Evolutionary conservation across 2,329 filamentous ascomycete species (phyloP).

Genomic region (Curvularia eragrostidis): DNA sequence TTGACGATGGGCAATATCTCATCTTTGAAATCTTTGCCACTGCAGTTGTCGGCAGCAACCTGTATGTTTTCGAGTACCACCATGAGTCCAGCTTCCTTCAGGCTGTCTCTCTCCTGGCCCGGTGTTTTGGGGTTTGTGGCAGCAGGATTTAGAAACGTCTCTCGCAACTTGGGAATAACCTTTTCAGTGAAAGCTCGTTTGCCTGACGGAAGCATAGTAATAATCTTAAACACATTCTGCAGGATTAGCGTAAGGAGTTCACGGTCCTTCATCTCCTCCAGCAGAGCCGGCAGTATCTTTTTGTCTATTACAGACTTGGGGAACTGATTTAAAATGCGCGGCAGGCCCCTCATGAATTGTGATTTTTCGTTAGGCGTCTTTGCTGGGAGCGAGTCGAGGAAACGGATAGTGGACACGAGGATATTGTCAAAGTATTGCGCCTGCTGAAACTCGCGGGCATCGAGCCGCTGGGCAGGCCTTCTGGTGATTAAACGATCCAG

Average conservation of each 20-base stretch:
- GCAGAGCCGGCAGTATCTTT: slow-evolving; percentile 84
- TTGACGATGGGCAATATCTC: slow-evolving; percentile 88
- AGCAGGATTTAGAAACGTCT: slow-evolving; percentile 73
- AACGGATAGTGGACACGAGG: slow-evolving; percentile 92
- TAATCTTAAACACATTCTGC: slow-evolving; percentile 90
- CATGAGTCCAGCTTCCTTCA: slow-evolving; percentile 89
- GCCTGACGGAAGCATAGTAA: slow-evolving; percentile 74
- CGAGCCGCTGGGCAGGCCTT: slow-evolving; percentile 84
- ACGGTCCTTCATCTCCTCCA: slow-evolving; percentile 93
- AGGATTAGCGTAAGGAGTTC: slow-evolving; percentile 85
- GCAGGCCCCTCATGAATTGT: slow-evolving; percentile 87
- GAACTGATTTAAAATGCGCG: slow-evolving; percentile 87
- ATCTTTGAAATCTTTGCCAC: slow-evolving; percentile 93
- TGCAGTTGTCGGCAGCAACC: slow-evolving; percentile 78
- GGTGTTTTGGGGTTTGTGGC: slow-evolving; percentile 48
- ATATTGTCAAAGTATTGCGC: slow-evolving; percentile 98
- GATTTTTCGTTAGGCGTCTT: slow-evolving; percentile 92
- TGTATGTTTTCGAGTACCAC: slow-evolving; percentile 85
- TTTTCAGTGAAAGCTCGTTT: slow-evolving; percentile 82
- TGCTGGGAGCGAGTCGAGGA: slow-evolving; percentile 86
- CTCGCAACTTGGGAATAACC: slow-evolving; percentile 82
- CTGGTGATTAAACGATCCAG: slow-evolving; percentile 86
- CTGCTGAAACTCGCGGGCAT: slow-evolving; percentile 89
- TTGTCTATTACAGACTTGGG: slow-evolving; percentile 93
- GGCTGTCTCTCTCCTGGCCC: slow-evolving; percentile 75